Evolutionary conservation across 192 early-diverging fungal species (phyloP).

Genomic region (Linnemannia exigua): DNA sequence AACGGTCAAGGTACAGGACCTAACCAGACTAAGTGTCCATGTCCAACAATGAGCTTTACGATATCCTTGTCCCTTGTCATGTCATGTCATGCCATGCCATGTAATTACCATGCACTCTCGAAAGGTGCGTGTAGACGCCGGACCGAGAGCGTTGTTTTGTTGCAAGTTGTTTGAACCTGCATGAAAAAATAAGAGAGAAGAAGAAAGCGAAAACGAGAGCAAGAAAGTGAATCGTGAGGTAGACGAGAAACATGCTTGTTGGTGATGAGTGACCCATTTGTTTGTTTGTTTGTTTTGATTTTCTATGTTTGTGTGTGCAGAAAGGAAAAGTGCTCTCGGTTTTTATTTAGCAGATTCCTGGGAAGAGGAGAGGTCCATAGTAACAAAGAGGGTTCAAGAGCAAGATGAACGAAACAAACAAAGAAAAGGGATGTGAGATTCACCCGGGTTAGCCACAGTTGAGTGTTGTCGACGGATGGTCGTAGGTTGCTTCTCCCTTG

Average conservation of each 20-base stretch:
- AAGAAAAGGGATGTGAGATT: neutral
- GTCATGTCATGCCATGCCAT: neutral
- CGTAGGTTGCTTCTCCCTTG: no score
- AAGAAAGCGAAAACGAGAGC: neutral
- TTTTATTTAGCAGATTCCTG: slow-evolving; percentile 1
- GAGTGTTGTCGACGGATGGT: no score
- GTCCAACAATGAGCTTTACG: neutral
- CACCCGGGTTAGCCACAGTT: neutral
- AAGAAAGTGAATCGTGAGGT: neutral
- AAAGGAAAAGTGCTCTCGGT: neutral
- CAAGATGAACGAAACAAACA: neutral
- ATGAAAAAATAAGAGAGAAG: neutral
- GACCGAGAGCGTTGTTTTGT: neutral
- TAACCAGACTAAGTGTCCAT: neutral
- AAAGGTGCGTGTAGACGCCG: neutral
- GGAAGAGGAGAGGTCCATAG: no score
- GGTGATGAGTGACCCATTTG: neutral
- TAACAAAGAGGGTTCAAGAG: neutral
- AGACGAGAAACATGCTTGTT: neutral
- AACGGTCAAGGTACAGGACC: neutral
- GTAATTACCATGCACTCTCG: neutral
- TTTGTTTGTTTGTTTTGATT: neutral
- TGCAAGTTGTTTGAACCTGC: neutral
- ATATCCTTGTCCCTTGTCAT: neutral
- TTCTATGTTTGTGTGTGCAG: neutral